A percentile compares a stretch with the other conserved stretches of the same genome.
phyloP scores from a whole-genome alignment of 106 monocot species.

The Dioscorea alata region DNA sequence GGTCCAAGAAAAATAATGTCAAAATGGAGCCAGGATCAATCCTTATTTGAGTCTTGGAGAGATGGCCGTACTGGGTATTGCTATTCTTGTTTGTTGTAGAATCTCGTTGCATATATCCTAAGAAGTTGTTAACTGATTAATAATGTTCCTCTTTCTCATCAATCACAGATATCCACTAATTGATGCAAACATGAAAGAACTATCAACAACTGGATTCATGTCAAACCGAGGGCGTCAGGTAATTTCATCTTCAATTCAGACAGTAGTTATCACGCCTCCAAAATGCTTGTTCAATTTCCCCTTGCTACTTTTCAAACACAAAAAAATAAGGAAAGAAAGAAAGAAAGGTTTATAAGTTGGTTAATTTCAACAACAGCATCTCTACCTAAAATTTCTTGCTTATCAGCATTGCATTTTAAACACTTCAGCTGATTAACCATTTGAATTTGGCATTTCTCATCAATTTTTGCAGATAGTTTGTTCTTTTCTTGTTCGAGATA shows the following conservation, averaged over 20 bases:
- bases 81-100: background rate
- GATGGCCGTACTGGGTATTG: conserved; percentile 87
- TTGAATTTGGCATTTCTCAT: too few species aligned
- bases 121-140: background rate
- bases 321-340: too few species aligned
- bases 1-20: conserved; percentile 72
- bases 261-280: too few species aligned
- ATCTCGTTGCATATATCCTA: too few species aligned
- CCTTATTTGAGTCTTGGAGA: conserved; percentile 76
- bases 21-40: conserved; percentile 75
- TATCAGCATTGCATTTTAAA: too few species aligned
- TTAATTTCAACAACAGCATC: too few species aligned
- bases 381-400: too few species aligned
- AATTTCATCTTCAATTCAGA: background rate
- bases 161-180: conserved; percentile 75
- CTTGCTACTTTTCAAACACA: too few species aligned
- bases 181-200: conserved; percentile 98
- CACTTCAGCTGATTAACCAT: too few species aligned
- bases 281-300: too few species aligned
- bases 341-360: too few species aligned
- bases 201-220: conserved; percentile 85
- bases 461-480: conserved; percentile 72
- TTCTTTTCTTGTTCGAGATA: conserved; percentile 90
- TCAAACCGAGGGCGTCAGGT: conserved; percentile 98
- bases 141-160: conserved; percentile 2